Evolutionary conservation across 768 basidiomycete species (phyloP).

Genomic region (Leccinum arenicola): DNA sequence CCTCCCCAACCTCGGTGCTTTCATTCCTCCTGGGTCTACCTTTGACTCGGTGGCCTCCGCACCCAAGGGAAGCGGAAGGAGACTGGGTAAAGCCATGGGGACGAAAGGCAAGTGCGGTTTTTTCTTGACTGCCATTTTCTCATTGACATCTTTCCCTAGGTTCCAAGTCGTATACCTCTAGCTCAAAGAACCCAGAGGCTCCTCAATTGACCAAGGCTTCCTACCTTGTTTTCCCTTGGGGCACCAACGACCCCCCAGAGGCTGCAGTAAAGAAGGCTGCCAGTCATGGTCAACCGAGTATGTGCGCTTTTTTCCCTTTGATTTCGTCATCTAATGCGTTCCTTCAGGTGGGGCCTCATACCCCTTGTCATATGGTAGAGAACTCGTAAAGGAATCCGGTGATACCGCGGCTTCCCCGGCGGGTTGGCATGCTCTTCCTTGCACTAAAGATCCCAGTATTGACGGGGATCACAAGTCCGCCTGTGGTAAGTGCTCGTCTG

Average conservation of each 20-base stretch:
- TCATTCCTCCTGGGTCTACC: constrained; percentile 20
- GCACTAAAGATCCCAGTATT: constrained; percentile 56
- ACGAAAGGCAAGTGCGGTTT: background rate
- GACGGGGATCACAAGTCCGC: constrained; percentile 9
- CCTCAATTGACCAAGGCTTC: constrained; percentile 34
- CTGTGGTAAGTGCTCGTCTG: constrained; percentile 6
- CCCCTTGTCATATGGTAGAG: constrained; percentile 26
- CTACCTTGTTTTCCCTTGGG: constrained; percentile 78
- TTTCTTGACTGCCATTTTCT: background rate
- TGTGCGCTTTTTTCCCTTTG: too few relatives aligned
- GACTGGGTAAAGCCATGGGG: constrained; percentile 12
- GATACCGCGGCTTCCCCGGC: constrained; percentile 80
- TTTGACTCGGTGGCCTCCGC: constrained; percentile 16
- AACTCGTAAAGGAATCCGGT: constrained; percentile 57
- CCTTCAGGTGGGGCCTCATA: background rate
- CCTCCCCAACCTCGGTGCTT: constrained; percentile 27
- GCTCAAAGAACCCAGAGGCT: constrained; percentile 7
- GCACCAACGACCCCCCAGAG: constrained; percentile 78
- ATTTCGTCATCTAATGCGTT: background rate
- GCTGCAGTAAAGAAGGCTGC: constrained; percentile 26
- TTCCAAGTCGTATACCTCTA: constrained; percentile 4
- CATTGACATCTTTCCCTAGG: constrained; percentile 3
- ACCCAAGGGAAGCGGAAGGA: constrained; percentile 2
- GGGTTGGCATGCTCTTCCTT: constrained; percentile 90
- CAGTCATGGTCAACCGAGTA: too few relatives aligned